Conservation (phyloP, 202 grass and related monocot genomes). For the Panicum hallii region DNA sequence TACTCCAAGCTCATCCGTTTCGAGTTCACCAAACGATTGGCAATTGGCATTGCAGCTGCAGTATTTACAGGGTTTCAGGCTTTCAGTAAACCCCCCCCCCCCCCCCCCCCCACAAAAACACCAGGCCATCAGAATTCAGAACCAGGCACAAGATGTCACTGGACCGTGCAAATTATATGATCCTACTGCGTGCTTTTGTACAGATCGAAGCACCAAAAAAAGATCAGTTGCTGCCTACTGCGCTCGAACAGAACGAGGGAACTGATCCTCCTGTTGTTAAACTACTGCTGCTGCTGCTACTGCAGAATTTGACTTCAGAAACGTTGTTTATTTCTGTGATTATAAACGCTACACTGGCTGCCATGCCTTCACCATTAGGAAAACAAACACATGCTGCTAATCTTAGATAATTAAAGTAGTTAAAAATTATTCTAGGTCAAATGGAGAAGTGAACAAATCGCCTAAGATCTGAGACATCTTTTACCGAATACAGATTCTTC, state of each 20-base stretch:
- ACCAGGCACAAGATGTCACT: background rate
- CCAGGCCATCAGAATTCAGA: background rate
- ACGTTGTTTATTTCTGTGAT: background rate
- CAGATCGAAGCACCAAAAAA: background rate
- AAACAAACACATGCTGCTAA: slow-evolving; percentile 43
- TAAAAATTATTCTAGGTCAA: slow-evolving; percentile 33
- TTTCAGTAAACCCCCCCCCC: too few relatives aligned
- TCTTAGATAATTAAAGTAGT: background rate
- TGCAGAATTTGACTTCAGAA: slow-evolving; percentile 31
- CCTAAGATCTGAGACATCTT: slow-evolving; percentile 37
- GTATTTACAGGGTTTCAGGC: background rate
- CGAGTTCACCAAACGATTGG: too few relatives aligned
- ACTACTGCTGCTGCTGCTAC: background rate
- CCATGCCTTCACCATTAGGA: background rate
- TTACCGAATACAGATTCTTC: slow-evolving; percentile 27
- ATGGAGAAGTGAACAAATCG: background rate
- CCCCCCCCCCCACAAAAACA: too few relatives aligned
- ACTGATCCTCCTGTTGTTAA: too few relatives aligned
- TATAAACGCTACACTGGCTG: background rate
- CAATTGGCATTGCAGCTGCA: too few relatives aligned
- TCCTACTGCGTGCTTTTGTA: background rate
- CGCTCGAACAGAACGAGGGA: too few relatives aligned
- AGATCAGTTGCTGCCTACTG: background rate
- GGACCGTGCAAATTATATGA: too few relatives aligned
- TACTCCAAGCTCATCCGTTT: too few relatives aligned